Evolutionary conservation across 352 stramenopile species (phyloP), one percentile per base, ranked within the genome.

Genomic region (Thalassiosira mediterranea): DNA sequence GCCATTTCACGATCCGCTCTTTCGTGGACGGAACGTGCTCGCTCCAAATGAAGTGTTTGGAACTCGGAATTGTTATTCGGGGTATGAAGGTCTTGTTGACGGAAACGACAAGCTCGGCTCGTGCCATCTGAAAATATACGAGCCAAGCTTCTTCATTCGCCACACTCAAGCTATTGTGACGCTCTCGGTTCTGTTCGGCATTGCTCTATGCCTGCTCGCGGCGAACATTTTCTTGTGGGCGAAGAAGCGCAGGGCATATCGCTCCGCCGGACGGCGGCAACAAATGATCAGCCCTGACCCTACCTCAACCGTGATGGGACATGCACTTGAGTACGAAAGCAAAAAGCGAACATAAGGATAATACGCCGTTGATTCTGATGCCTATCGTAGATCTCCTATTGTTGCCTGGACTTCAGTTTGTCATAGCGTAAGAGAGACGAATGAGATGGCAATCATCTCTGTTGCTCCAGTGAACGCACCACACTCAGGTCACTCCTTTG

Each of bases 71-170:
- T 99, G 96, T 63, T 88, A 89, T 3, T 94, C 95, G 58, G 96
- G 96, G 1, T 99, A 97, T 71, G 94, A 98, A 75, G 96, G 96
- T 2, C 81, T 96, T 32, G 88, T 96, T 42, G 94, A 98, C 65
- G 83, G 75, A 7, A 57, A 96, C 19, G 95, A 96, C 17, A 78
- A 91, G 21, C 98, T 98, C 66, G 69, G 89, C 23, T 97, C 88
- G 48, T 98, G 96, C 72, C 96, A 99, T 81, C 71, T 98, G 26
- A 90, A 92, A 70, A 97, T 98, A 56, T 98, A 98, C 79, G 91
- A 96, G 56, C 96, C 96, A 2, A 94, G 87, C 1, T 47, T 76
- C 40, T 84, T 56, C 23, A 44, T 75, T 4, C 40, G 67, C 11
- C 56, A 86, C 25, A 88, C 76, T 7, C 15, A 31, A 38, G 51